Evolutionary conservation across 352 stramenopile species (phyloP).

Genomic region (Thraustochytrium sp.): DNA sequence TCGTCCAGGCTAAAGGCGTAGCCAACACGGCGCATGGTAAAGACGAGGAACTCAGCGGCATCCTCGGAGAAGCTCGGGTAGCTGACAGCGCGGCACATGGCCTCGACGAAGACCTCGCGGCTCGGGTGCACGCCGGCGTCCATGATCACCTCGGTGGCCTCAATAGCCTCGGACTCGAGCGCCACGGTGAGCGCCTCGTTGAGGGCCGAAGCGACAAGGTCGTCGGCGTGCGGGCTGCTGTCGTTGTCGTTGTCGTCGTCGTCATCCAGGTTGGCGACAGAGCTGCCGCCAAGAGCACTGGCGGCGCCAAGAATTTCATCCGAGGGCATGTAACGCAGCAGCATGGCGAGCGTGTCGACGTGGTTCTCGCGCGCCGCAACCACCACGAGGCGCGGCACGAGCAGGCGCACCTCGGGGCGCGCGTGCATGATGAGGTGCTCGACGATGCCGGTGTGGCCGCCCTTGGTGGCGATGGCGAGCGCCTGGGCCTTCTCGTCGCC

Average conservation of each 20-base stretch:
- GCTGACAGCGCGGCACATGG: not conserved
- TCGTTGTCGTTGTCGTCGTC: not conserved
- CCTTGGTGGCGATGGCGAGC: not conserved
- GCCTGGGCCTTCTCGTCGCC: not conserved
- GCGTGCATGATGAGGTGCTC: not conserved
- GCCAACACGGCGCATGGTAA: not conserved
- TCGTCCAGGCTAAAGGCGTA: not conserved
- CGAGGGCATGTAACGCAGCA: not conserved
- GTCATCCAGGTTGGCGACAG: no score
- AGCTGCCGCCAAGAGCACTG: no score
- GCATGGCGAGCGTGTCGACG: not conserved
- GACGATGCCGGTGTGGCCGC: not conserved
- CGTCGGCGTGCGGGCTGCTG: no score
- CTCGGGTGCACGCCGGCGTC: not conserved
- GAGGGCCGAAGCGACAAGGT: no score
- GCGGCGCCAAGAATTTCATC: no score
- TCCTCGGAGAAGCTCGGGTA: conserved; percentile 7
- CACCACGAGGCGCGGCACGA: not conserved
- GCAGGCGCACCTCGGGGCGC: not conserved
- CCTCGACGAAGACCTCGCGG: not conserved
- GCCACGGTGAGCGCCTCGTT: not conserved
- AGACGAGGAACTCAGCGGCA: not conserved
- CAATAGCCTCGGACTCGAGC: not conserved
- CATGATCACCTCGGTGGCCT: not conserved
- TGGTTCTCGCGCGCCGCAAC: not conserved